Percentiles rank a stretch among this genome's conserved stretches.
Evolutionary conservation across 768 basidiomycete genomes (phyloP).

Genomic region (Boletus huronensis): DNA sequence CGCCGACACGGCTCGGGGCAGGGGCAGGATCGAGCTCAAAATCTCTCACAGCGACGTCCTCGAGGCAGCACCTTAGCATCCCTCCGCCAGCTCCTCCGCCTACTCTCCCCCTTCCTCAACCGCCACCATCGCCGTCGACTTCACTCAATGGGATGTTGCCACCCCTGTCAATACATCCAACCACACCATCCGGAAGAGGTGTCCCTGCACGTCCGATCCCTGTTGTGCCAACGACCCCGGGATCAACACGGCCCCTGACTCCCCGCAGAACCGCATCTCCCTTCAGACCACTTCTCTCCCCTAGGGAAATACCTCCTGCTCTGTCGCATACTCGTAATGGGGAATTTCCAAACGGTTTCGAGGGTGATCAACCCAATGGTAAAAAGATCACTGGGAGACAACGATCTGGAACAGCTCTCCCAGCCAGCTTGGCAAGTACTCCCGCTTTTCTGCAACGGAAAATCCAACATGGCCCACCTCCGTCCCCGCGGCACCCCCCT

Average conservation of each 20-base stretch:
- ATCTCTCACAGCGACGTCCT: slow-evolving; percentile 8
- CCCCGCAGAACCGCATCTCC: slow-evolving; percentile 20
- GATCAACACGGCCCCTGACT: slow-evolving; percentile 14
- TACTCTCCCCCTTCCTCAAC: slow-evolving; percentile 30
- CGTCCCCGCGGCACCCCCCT: slow-evolving; percentile 28
- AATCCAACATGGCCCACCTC: slow-evolving; percentile 22
- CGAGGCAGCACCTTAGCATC: slow-evolving; percentile 28
- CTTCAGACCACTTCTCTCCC: slow-evolving; percentile 21
- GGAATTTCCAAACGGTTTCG: not conserved
- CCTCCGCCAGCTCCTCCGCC: slow-evolving; percentile 32
- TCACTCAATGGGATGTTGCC: not conserved
- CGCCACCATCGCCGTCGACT: slow-evolving; percentile 17
- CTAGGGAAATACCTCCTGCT: slow-evolving; percentile 1
- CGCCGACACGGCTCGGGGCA: not conserved
- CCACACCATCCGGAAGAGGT: slow-evolving; percentile 8
- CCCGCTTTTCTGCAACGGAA: slow-evolving; percentile 31
- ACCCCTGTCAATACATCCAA: not conserved
- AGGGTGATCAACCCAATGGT: slow-evolving; percentile 8
- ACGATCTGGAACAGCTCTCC: slow-evolving; percentile 8
- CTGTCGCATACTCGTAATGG: not conserved
- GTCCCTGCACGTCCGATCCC: slow-evolving; percentile 18
- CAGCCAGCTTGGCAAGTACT: slow-evolving; percentile 9
- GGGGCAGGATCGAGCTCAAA: slow-evolving; percentile 5
- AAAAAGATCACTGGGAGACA: slow-evolving; percentile 13
- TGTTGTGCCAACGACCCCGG: slow-evolving; percentile 3